phyloP scores from a whole-genome alignment of 2,329 filamentous ascomycete species.

The Colletotrichum sp. region DNA sequence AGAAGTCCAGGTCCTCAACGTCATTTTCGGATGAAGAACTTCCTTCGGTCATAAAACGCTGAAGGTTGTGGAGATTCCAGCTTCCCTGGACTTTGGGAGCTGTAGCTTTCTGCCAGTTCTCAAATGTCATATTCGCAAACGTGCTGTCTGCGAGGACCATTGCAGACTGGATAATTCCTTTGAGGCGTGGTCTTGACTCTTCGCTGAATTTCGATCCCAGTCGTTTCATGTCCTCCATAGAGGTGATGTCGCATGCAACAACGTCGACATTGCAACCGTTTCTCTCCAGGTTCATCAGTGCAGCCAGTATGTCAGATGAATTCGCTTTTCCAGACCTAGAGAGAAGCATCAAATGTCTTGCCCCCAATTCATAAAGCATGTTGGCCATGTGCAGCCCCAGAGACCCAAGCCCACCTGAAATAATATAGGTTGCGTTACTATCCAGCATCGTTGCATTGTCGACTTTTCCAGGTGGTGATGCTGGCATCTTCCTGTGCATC shows the following conservation, averaged over 20 bases:
- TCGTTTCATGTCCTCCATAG: conserved; percentile 1
- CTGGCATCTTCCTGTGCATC: not conserved
- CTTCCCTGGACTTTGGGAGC: conserved; percentile 20
- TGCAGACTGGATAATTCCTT: conserved; percentile 33
- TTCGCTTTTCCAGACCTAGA: conserved; percentile 28
- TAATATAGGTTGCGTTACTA: conserved; percentile 29
- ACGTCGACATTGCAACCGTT: conserved; percentile 23
- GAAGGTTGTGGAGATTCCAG: conserved; percentile 16
- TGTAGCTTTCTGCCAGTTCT: conserved; percentile 16
- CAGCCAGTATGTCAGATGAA: conserved; percentile 12
- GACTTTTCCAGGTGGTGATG: not conserved
- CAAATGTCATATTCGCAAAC: conserved; percentile 19
- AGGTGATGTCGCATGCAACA: conserved; percentile 24
- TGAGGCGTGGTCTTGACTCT: not conserved
- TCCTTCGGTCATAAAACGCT: not conserved
- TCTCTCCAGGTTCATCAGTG: conserved; percentile 19
- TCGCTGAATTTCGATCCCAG: conserved; percentile 26
- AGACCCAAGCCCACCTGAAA: conserved; percentile 34
- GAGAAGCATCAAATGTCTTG: conserved; percentile 32
- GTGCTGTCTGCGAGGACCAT: conserved; percentile 31
- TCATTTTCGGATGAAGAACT: not conserved
- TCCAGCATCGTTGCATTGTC: conserved; percentile 6
- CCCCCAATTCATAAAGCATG: conserved; percentile 30
- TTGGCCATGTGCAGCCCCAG: conserved; percentile 27
- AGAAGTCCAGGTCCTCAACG: conserved; percentile 10